phyloP scores from a whole-genome alignment of 352 stramenopile genomes.

The Globisporangium splendens region DNA sequence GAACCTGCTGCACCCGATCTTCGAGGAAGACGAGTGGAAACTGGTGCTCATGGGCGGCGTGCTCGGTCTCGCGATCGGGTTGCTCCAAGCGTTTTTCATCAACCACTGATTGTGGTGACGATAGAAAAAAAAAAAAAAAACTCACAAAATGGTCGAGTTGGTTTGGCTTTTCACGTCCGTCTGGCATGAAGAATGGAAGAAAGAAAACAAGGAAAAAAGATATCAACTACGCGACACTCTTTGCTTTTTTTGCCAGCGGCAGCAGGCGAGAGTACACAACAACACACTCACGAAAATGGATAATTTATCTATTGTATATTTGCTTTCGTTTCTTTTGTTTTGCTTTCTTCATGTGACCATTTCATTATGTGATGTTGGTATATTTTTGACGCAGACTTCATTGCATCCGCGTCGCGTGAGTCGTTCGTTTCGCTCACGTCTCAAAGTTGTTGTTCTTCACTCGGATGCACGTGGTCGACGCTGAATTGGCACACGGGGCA shows the following conservation, averaged over 20 bases:
- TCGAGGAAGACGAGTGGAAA: slow-evolving; percentile 98
- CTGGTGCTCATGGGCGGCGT: slow-evolving; percentile 95
- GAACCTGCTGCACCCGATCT: slow-evolving; percentile 95
- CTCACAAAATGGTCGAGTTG: not conserved
- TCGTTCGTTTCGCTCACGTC: too few relatives aligned
- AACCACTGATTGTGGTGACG: slow-evolving; percentile 45
- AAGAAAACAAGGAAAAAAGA: not conserved
- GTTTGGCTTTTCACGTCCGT: too few relatives aligned
- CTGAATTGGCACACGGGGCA: slow-evolving; percentile 89
- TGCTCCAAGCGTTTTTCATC: slow-evolving; percentile 91
- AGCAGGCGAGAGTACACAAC: too few relatives aligned
- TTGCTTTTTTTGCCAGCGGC: too few relatives aligned
- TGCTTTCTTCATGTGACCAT: too few relatives aligned
- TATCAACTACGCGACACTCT: too few relatives aligned
- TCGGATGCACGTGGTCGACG: slow-evolving; percentile 43
- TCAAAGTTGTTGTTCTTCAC: not conserved
- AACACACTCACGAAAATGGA: too few relatives aligned
- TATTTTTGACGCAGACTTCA: too few relatives aligned
- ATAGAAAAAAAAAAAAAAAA: not conserved
- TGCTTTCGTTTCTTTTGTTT: too few relatives aligned
- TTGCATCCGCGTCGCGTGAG: too few relatives aligned
- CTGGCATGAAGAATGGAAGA: not conserved
- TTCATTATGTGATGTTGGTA: too few relatives aligned
- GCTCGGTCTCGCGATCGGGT: slow-evolving; percentile 89
- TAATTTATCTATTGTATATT: too few relatives aligned